phyloP scores from a whole-genome alignment of 305 asterid genomes.

The Ruellia speciosa region DNA sequence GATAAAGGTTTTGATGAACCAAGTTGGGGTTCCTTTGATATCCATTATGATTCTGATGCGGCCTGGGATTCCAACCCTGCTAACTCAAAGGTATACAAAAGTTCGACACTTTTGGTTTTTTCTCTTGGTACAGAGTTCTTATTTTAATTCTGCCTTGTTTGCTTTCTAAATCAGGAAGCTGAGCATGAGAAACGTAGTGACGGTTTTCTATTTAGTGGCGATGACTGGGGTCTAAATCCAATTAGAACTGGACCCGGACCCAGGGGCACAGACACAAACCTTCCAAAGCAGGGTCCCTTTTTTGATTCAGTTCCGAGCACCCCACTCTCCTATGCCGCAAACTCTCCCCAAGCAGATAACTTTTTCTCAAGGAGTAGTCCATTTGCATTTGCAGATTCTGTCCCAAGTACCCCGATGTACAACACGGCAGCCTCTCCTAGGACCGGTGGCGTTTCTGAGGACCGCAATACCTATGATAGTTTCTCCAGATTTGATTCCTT shows the following conservation, averaged over 20 bases:
- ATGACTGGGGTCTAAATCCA: conserved; percentile 64
- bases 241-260: conserved; percentile 50
- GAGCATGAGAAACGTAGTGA: conserved; percentile 32
- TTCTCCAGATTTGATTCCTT: conserved; percentile 91
- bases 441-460: conserved; percentile 45
- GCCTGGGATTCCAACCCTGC: conserved; percentile 48
- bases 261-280: conserved; percentile 25
- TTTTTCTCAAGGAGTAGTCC: conserved; percentile 40
- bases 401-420: conserved; percentile 78
- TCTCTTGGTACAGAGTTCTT: not conserved
- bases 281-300: conserved; percentile 48
- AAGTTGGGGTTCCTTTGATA: conserved; percentile 70
- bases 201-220: conserved; percentile 43
- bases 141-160: conserved; percentile 8
- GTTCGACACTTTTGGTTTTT: conserved; percentile 7
- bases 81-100: conserved; percentile 43
- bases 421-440: conserved; percentile 55
- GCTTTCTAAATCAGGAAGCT: conserved; percentile 37
- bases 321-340: conserved; percentile 41
- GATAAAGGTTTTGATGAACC: conserved; percentile 65
- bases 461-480: conserved; percentile 48
- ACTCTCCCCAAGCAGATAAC: conserved; percentile 45
- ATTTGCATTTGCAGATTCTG: conserved; percentile 56
- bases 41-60: conserved; percentile 56
- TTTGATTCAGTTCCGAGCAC: conserved; percentile 85